A percentile compares a stretch with the other conserved stretches of the same genome.
These are phyloP conservation scores for Lepidium aucheri DNA, from an alignment of 345 rosid genomes.

Conservation along the genomic window DNA sequence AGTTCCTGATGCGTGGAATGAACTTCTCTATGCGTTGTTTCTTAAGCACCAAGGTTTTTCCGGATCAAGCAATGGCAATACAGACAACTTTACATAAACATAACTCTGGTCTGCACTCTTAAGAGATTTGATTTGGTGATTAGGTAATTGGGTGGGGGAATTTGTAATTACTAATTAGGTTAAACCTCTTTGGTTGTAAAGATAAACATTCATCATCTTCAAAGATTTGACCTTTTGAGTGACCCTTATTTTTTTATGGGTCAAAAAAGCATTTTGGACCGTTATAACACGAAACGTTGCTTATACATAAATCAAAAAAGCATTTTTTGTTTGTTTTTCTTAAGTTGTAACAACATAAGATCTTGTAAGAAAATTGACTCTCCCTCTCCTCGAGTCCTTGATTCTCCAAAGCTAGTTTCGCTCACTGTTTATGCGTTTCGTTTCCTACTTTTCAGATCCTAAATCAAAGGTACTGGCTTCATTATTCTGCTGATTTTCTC, in stretches of 20 bases:
- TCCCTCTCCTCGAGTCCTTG: too few relatives aligned
- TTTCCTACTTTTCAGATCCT: neutral
- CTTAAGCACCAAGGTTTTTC: constrained; percentile 34
- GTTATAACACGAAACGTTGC: neutral
- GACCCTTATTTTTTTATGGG: neutral
- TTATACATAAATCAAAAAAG: too few relatives aligned
- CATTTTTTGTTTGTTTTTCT: too few relatives aligned
- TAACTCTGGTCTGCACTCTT: neutral
- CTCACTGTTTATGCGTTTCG: too few relatives aligned
- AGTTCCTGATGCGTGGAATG: constrained; percentile 91
- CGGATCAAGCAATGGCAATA: neutral
- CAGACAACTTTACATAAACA: constrained; percentile 8
- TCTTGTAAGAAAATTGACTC: too few relatives aligned
- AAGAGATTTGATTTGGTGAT: constrained; percentile 14
- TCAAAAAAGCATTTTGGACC: neutral
- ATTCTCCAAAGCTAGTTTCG: too few relatives aligned
- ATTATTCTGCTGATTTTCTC: neutral
- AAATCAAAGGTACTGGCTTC: neutral
- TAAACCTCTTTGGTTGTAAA: constrained; percentile 13
- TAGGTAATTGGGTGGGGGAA: constrained; percentile 15
- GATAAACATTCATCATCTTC: neutral
- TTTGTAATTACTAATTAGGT: constrained; percentile 20
- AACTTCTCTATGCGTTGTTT: constrained; percentile 56
- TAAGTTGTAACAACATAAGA: too few relatives aligned
- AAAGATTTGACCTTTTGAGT: neutral